Evolutionary conservation across 306 rosid genomes (phyloP).

Genomic region (Morella rubra): DNA sequence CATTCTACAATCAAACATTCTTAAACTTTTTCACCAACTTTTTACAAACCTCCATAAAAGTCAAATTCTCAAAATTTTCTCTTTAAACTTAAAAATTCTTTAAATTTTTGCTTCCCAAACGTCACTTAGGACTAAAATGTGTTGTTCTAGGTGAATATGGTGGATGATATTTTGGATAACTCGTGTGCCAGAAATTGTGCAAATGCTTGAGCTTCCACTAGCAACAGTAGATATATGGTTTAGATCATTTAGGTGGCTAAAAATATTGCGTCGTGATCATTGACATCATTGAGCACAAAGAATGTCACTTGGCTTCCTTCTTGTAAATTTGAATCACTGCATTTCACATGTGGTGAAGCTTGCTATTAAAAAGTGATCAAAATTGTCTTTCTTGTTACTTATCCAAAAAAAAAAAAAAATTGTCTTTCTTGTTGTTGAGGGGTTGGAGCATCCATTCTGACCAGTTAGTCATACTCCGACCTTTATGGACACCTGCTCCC

Average conservation of each 20-base stretch:
- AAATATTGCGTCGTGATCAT: background rate
- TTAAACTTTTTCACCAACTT: no score
- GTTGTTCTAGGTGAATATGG: slow-evolving; percentile 1
- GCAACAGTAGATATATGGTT: background rate
- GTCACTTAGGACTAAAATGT: background rate
- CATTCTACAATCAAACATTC: no score
- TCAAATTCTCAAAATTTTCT: no score
- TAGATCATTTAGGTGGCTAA: slow-evolving; percentile 1
- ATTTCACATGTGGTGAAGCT: background rate
- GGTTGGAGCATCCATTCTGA: no score
- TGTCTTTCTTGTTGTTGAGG: no score
- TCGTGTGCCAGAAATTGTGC: background rate
- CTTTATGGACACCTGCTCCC: no score
- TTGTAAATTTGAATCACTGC: background rate
- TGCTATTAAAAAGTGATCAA: background rate
- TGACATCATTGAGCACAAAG: background rate
- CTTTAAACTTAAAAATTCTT: no score
- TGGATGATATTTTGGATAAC: background rate
- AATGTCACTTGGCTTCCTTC: background rate
- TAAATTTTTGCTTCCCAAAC: no score
- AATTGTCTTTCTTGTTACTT: no score
- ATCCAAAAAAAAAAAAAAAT: no score
- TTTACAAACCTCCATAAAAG: no score
- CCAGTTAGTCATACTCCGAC: no score
- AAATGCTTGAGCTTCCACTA: slow-evolving; percentile 2